phyloP scores from a whole-genome alignment of 2,329 filamentous ascomycete species.

The Alternaria atra region DNA sequence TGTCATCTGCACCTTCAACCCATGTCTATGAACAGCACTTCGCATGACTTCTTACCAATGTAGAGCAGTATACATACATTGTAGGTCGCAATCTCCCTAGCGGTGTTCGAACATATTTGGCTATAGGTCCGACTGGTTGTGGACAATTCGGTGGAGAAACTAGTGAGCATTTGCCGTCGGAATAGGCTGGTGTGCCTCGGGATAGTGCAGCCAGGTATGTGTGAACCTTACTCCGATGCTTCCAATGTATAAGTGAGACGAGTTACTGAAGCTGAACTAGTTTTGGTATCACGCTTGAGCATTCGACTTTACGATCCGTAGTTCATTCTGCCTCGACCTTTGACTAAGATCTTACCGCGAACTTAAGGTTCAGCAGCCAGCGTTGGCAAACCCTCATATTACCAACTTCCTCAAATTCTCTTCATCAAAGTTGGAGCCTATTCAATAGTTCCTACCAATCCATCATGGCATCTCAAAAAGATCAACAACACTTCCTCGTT shows the following conservation, averaged over 20 bases:
- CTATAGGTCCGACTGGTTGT: background rate
- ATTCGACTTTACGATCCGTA: background rate
- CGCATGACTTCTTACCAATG: background rate
- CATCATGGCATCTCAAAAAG: conserved; percentile 21
- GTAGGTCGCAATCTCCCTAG: background rate
- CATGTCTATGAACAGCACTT: background rate
- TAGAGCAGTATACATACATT: background rate
- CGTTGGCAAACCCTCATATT: background rate
- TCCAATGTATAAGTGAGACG: background rate
- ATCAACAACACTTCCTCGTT: conserved; percentile 34
- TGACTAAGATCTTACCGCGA: background rate
- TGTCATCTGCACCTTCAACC: background rate
- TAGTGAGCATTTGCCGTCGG: conserved; percentile 20
- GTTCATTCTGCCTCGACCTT: background rate
- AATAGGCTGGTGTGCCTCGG: conserved; percentile 11
- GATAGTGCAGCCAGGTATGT: background rate
- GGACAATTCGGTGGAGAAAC: background rate
- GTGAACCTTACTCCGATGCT: background rate
- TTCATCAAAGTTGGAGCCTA: background rate
- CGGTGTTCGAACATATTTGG: background rate
- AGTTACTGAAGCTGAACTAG: background rate
- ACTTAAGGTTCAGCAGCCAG: background rate
- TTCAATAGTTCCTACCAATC: no score
- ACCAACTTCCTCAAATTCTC: background rate
- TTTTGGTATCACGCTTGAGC: background rate